Evolutionary conservation across 2,329 filamentous ascomycete genomes (phyloP), one percentile per base, ranked within the genome.

Genomic region (Gliomastix tumulicola): DNA sequence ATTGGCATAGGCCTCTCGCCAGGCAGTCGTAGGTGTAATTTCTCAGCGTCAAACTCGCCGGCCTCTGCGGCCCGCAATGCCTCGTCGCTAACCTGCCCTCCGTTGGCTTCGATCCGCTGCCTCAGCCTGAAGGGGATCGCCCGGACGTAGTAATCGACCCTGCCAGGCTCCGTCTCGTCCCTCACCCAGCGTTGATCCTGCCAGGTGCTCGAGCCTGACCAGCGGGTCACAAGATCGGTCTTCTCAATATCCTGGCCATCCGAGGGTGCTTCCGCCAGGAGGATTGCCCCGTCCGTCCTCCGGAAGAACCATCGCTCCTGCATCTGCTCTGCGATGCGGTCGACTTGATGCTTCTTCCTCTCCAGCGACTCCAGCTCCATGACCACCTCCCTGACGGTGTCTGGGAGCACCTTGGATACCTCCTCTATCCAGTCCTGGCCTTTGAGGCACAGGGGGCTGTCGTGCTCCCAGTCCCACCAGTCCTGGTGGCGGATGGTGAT

Each of bases 401-500:
- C 5, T 1, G 60, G 52, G 20, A 69, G 41, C 1, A 3, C 32
- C 0, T 20, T 6, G 17, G 43, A 38, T 2, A 55, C 34, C 1
- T 12, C 25, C 5, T 45, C 20, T n/a, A 68, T 54, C 65, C 66
- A 70, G 1, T 23, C 9, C n/a, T n/a, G n/a, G 2, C 50, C 53
- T 1, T 53, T 44, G 20, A 70, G 58, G 5, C 44, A 40, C 6
- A 71, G 48, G 3, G 51, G 52, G 5, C 45, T 30, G 35, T 68
- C 55, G 0, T 34, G 0, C 43, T 69, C 63, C 66, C 65, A 68
- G 15, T 34, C 50, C 63, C 64, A 70, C 55, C 66, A 71, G 41
- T 73, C 69, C 3, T 66, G 58, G 39, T 73, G 69, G 0, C 68
- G 60, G 7, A 74, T 57, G 0, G 67, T 72, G 10, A 74, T 45